Evolutionary conservation across 257 asterid species (phyloP).

Genomic region (Primulina eburnea): DNA sequence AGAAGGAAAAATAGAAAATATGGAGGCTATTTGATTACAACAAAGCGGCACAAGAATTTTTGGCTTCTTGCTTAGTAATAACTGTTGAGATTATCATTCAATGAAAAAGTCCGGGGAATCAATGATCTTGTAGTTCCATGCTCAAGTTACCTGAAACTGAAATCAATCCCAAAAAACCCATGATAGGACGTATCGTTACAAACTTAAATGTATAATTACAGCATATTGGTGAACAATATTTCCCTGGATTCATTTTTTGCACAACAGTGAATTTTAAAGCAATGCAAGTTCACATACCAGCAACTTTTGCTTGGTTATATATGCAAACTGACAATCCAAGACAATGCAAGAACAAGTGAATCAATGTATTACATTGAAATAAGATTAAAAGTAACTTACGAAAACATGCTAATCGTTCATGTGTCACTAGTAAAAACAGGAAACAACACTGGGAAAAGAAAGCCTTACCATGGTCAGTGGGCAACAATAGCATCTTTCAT

Average conservation of each 20-base stretch:
- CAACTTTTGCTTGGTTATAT: constrained; percentile 10
- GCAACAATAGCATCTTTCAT: not conserved
- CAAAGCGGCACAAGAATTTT: constrained; percentile 87
- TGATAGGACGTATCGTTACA: constrained; percentile 6
- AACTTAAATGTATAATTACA: not conserved
- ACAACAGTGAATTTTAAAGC: constrained; percentile 8
- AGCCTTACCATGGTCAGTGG: not conserved
- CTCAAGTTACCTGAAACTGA: constrained; percentile 16
- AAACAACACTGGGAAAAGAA: not conserved
- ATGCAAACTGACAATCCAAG: constrained; percentile 11
- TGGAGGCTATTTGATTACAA: constrained; percentile 89
- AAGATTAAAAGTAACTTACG: constrained; percentile 6
- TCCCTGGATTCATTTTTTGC: not conserved
- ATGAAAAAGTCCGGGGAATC: not conserved
- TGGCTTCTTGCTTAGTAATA: constrained; percentile 80
- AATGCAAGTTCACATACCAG: constrained; percentile 6
- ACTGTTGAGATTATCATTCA: not conserved
- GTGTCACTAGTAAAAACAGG: too few relatives aligned
- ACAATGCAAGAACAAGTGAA: constrained; percentile 22
- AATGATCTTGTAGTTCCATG: constrained; percentile 4
- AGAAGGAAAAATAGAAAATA: constrained; percentile 62
- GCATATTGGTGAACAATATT: constrained; percentile 5
- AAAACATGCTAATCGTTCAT: not conserved
- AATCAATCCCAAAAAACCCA: constrained; percentile 24
- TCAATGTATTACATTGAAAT: not conserved